Conservation (phyloP, 2,329 filamentous ascomycete genomes). For the Colletotrichum chlorophyti region DNA sequence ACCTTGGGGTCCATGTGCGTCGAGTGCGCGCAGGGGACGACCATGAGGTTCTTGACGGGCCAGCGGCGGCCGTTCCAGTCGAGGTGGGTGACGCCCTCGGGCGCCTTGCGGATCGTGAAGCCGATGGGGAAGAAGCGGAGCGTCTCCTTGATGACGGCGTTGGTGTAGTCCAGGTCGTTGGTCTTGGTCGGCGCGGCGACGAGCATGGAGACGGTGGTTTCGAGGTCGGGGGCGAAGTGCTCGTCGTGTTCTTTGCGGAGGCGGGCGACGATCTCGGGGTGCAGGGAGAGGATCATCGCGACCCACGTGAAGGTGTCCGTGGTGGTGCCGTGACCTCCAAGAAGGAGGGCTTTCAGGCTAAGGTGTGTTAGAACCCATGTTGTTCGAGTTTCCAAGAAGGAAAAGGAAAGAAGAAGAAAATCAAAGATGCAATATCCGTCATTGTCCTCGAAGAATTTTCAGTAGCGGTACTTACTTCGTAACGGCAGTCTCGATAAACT, state of each 20-base stretch:
- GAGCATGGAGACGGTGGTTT: slow-evolving; percentile 41
- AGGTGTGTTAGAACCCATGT: slow-evolving; percentile 12
- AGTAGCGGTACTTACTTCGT: slow-evolving; percentile 27
- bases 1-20: slow-evolving; percentile 40
- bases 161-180: slow-evolving; percentile 57
- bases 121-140: slow-evolving; percentile 58
- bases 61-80: slow-evolving; percentile 46
- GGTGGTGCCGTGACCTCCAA: slow-evolving; percentile 37
- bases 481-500: slow-evolving; percentile 32
- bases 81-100: slow-evolving; percentile 40
- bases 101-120: slow-evolving; percentile 46
- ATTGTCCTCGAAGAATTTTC: too few relatives aligned
- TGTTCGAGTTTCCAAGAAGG: too few relatives aligned
- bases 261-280: slow-evolving; percentile 29
- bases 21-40: slow-evolving; percentile 30
- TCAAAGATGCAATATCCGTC: too few relatives aligned
- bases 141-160: slow-evolving; percentile 60
- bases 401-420: too few relatives aligned
- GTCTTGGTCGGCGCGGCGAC: slow-evolving; percentile 51
- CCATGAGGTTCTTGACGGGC: slow-evolving; percentile 41
- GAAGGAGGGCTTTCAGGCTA: slow-evolving; percentile 34
- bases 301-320: slow-evolving; percentile 30
- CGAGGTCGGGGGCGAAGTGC: slow-evolving; percentile 36
- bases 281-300: slow-evolving; percentile 32
- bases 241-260: slow-evolving; percentile 34